Percentiles rank a stretch among this genome's conserved stretches.
phyloP scores from a whole-genome alignment of 2,329 filamentous ascomycete species.

The Colletotrichum sp. region DNA sequence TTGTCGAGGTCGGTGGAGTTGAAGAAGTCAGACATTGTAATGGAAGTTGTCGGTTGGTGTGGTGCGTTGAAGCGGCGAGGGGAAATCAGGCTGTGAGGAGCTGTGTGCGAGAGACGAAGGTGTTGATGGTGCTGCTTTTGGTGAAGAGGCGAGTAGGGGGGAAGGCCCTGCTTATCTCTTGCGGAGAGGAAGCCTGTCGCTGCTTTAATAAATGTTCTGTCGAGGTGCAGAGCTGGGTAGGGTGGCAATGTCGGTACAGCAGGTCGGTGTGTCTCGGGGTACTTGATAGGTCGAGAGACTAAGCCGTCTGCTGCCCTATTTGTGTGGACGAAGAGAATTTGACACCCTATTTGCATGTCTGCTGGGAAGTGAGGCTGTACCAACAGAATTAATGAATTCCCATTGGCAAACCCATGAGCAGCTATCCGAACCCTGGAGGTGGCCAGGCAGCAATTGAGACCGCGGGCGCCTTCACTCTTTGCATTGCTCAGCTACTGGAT shows the following conservation, averaged over 20 bases:
- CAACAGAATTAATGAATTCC: rapidly evolving
- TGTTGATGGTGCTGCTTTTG: not conserved
- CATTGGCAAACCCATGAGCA: not conserved
- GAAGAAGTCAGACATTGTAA: constrained; percentile 29
- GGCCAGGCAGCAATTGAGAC: not conserved
- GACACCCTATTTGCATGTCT: not conserved
- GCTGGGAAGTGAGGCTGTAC: not conserved
- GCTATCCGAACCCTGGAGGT: not conserved
- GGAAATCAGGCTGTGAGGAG: not conserved
- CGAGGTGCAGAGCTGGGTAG: not conserved
- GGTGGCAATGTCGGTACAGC: not conserved
- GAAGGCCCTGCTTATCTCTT: not conserved
- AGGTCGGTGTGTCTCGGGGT: not conserved
- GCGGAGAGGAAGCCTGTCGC: not conserved
- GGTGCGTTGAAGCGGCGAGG: constrained; percentile 24
- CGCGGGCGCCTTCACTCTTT: not conserved
- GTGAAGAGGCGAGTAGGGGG: too few relatives aligned
- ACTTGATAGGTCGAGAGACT: constrained; percentile 16
- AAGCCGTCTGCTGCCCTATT: constrained; percentile 20
- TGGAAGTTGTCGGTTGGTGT: not conserved
- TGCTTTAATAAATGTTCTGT: not conserved
- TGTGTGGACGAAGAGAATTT: not conserved
- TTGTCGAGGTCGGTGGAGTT: constrained; percentile 6
- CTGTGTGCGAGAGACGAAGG: not conserved
- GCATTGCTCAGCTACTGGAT: not conserved